Conservation (phyloP, 495 filamentous ascomycete genomes). For the Talaromyces proteolyticus region DNA sequence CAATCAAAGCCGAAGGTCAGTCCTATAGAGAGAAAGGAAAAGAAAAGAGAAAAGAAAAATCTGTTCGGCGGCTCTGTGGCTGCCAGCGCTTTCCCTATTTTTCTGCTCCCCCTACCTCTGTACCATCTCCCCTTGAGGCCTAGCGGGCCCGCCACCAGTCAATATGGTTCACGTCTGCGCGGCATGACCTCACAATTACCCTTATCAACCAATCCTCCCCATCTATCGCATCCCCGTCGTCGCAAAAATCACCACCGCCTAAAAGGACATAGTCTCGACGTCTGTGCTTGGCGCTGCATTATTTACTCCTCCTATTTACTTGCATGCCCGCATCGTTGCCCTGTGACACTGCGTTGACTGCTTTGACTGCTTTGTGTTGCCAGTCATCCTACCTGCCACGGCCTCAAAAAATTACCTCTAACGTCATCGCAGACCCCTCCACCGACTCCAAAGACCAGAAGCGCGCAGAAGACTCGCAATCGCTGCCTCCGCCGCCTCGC, state of each 20-base stretch:
- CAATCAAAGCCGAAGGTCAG: slow-evolving; percentile 38
- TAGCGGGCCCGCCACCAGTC: slow-evolving; percentile 32
- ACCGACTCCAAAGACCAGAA: slow-evolving; percentile 38
- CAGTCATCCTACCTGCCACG: too few relatives aligned
- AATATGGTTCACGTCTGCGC: slow-evolving; percentile 15
- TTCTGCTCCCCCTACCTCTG: background rate
- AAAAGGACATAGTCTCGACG: too few relatives aligned
- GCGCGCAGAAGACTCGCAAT: slow-evolving; percentile 34
- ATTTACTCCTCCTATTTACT: slow-evolving; percentile 3
- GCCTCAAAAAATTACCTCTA: background rate
- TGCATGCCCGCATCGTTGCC: background rate
- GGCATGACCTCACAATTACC: slow-evolving; percentile 39
- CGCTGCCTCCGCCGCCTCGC: slow-evolving; percentile 74
- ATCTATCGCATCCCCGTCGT: background rate
- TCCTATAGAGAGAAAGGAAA: slow-evolving; percentile 8
- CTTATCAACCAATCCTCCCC: slow-evolving; percentile 6
- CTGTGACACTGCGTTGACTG: too few relatives aligned
- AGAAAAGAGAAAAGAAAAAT: too few relatives aligned
- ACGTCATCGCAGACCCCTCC: slow-evolving; percentile 30
- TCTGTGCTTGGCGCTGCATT: too few relatives aligned
- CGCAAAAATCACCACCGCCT: slow-evolving; percentile 1
- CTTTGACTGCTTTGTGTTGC: too few relatives aligned
- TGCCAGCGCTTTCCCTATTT: background rate
- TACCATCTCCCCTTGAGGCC: slow-evolving; percentile 17
- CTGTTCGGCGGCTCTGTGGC: too few relatives aligned